phyloP scores from a whole-genome alignment of 129 eudicot genomes.

The Daucus carota region DH1_v3.0 NC_030384.2:45367501-45368000 shows the following conservation, averaged over 20 bases:
- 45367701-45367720: constrained; percentile 37
- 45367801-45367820: constrained; percentile 6
- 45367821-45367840: neutral
- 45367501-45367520: too few species aligned
- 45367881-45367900: neutral
- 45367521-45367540: too few species aligned
- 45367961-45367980: neutral
- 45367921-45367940: neutral
- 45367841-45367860: neutral
- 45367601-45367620: constrained; percentile 77
- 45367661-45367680: constrained; percentile 82
- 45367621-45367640: constrained; percentile 46
- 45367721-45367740: constrained; percentile 20
- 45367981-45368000: neutral
- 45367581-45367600: constrained; percentile 12
- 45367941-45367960: neutral
- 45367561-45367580: neutral
- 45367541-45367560: neutral
- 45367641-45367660: constrained; percentile 67
- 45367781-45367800: constrained; percentile 82
- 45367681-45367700: constrained; percentile 72
- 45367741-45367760: constrained; percentile 16
- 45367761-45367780: constrained; percentile 46
- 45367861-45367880: neutral
- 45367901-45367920: neutral